Evolutionary conservation across 768 basidiomycete species (phyloP), one percentile per base, ranked within the genome.

Genomic region (Podaxis pistillaris): DNA sequence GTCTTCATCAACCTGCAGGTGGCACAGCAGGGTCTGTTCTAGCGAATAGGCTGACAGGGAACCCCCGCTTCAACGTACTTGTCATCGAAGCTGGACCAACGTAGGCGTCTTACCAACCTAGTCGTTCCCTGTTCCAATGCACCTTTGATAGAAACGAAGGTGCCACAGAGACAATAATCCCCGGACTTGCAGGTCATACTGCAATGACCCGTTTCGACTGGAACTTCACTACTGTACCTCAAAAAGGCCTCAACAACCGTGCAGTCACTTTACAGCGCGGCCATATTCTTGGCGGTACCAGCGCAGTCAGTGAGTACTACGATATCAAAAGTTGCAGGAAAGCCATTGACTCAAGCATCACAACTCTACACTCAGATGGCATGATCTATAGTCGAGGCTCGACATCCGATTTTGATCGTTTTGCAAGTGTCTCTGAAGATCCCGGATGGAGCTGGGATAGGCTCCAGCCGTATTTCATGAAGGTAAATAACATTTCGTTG

Each of bases 391-490:
- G 71, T 17, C 51, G 63, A 28, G 63, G 67, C 13, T 64, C 59
- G 44, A 63, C 55, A 12, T 62, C 60, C 22, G 66, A 67, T 26
- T 67, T 63, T n/a, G 66, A 74, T 55, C 65, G 71, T 3, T 73
- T 68, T 56, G 73, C 74, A 11, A 52, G 44, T 17, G 63, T 73
- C 3, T 70, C 72, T 5, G 69, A 70, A 12, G 76, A 76, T 60
- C 41, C 60, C 2, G 72, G 73, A 0, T 77, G 75, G 76, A 71
- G 72, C 17, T 77, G 76, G 76, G 65, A 75, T 11, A 65, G 59
- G 12, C 62, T 77, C 15, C 64, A 70, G 24, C 69, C 66, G 5
- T 74, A 71, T 49, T 62, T 70, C 37, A 26, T 41, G 26, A 72
- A 69, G 66, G 71, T 68, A 24, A 33, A 58, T 57, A n/a, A 57